These are phyloP conservation scores for Pichia deserticola DNA, from an alignment of 805 yeast genomes.

Conservation along the genomic window DNA sequence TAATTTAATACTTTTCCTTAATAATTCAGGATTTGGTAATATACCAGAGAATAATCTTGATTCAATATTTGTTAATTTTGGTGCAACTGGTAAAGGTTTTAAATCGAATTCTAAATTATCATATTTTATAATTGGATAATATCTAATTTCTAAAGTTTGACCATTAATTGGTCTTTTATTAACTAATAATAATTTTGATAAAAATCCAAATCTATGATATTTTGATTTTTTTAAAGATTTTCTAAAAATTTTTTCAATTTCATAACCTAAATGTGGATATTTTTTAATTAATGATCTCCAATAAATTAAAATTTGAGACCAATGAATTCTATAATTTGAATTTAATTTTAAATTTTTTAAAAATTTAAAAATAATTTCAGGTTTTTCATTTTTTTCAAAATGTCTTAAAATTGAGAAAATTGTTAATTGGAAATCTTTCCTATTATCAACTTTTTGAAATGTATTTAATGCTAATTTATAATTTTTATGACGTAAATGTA, in stretches of 20 bases:
- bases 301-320: constrained; percentile 13
- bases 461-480: constrained; percentile 8
- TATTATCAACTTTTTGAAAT: constrained; percentile 2
- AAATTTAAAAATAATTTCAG: constrained; percentile 17
- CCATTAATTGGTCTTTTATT: constrained; percentile 1
- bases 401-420: constrained; percentile 13
- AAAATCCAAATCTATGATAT: constrained; percentile 6
- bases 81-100: constrained; percentile 8
- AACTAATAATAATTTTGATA: constrained; percentile 5
- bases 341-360: constrained; percentile 24
- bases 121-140: constrained; percentile 9
- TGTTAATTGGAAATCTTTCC: constrained; percentile 6
- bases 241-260: constrained; percentile 15
- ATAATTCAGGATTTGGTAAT: constrained; percentile 15
- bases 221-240: constrained; percentile 6
- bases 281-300: constrained; percentile 17
- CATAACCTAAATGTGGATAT: constrained; percentile 16
- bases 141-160: constrained; percentile 1
- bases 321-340: constrained; percentile 12
- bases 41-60: constrained; percentile 20
- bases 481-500: constrained; percentile 15
- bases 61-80: constrained; percentile 17
- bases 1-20: constrained; percentile 13
- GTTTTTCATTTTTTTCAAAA: constrained; percentile 13
- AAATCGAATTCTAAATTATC: constrained; percentile 4